Base-by-base conservation (phyloP, 2,329 filamentous ascomycete species). In the Xenoacremonium recifei region DNA sequence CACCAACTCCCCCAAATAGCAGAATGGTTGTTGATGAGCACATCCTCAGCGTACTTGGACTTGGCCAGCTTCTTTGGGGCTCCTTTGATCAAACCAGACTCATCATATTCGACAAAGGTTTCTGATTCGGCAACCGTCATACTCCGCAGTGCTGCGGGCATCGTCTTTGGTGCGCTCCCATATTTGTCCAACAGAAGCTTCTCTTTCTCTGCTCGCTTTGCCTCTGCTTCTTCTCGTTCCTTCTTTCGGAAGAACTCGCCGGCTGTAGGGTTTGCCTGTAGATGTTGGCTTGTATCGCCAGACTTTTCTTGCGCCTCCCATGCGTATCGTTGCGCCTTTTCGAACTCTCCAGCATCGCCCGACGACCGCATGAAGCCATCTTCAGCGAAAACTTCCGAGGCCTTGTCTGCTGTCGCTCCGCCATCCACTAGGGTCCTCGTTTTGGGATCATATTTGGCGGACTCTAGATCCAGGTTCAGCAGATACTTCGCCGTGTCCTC, bases 401-500 rank as follows among this genome's bases (percentile, higher is more conserved):
- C 87, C 54, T 84, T 85, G 68, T 95, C 89, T 17, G 80, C 80
- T 21, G 84, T 87, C 6, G 87, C 89, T 35, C 90, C 89, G 49
- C 81, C 83, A 60, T 95, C 89, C 17, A 95, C 86, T 76, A 99
- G 89, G 7, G 87, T 85, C 56, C 93, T 80, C 11, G 91, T 96
- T 64, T 99, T 99, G 0, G 93, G 93, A 60, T 99, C 92, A 68
- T 99, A 99, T 65, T 95, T 95, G 2, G 95, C 93, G 2, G 91
- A 96, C 59, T 99, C 93, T 3, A 96, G 76, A 61, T 99, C 93
- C 20, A 99, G 79, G 61, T 97, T 97, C 7, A 96, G 73, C 3
- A 99, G 75, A 62, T 99, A 99, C 60, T 96, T 97, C 17, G 93
- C 93, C 1, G 93, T 99, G 64, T 99, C 93, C 69, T 99, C 93